These are phyloP conservation scores for Blastobotrys buckinghamii DNA, from an alignment of 1,139 yeast genomes.

Conservation along the genomic window DNA sequence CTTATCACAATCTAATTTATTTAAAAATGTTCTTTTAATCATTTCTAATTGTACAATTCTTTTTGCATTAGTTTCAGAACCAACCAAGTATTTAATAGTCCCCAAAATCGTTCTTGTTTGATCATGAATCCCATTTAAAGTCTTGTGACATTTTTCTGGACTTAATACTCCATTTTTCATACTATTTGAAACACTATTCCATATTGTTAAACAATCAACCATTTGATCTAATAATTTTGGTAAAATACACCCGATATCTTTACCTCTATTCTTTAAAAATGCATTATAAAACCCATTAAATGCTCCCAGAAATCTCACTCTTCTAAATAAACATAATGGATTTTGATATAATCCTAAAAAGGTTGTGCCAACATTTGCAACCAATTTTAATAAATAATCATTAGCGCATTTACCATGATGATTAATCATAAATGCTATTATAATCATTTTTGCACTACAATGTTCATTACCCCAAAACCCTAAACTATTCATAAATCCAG, in stretches of 20 bases:
- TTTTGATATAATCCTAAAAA: constrained; percentile 19
- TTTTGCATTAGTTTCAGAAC: constrained; percentile 17
- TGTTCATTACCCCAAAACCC: constrained; percentile 11
- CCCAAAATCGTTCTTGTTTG: constrained; percentile 12
- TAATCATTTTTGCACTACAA: constrained; percentile 24
- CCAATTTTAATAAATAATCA: constrained; percentile 13
- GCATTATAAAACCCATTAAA: constrained; percentile 20
- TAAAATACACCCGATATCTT: constrained; percentile 18
- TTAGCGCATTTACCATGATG: constrained; percentile 17
- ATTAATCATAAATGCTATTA: constrained; percentile 24
- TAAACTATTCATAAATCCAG: constrained; percentile 18
- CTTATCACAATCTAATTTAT: constrained; percentile 9
- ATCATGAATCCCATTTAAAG: constrained; percentile 6
- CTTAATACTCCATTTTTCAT: constrained; percentile 1
- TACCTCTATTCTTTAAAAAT: constrained; percentile 22
- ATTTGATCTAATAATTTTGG: constrained; percentile 8
- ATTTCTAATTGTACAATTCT: constrained; percentile 17
- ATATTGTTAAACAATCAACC: constrained; percentile 7
- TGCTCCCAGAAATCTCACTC: constrained; percentile 22
- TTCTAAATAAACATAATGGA: constrained; percentile 19
- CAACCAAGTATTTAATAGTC: constrained; percentile 14
- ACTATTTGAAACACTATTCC: constrained; percentile 5
- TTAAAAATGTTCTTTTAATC: constrained; percentile 13
- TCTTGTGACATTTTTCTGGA: constrained; percentile 4
- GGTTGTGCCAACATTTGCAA: constrained; percentile 19